Evolutionary conservation across 495 filamentous ascomycete genomes (phyloP).

Genomic region (Aspergillus mulundensis): DNA sequence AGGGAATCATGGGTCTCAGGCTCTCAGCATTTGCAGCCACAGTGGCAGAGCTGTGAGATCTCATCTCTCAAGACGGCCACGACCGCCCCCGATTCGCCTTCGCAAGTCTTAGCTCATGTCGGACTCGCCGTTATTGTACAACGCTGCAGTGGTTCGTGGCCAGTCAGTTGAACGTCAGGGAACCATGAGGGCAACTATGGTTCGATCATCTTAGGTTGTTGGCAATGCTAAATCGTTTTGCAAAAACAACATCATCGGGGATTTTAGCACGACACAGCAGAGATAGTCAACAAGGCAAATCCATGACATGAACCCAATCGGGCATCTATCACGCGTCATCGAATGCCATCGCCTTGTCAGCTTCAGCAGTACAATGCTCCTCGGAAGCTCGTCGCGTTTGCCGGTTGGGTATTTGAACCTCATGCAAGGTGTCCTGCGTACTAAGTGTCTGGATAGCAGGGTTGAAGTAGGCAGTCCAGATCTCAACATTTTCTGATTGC

Average conservation of each 20-base stretch:
- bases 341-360: not conserved
- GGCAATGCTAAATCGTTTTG: not conserved
- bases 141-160: not conserved
- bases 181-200: not conserved
- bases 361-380: too few species aligned
- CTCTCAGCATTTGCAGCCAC: not conserved
- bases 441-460: not conserved
- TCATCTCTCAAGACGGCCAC: not conserved
- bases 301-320: slow-evolving; percentile 35
- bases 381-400: too few species aligned
- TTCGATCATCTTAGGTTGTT: not conserved
- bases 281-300: slow-evolving; percentile 34
- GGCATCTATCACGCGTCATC: not conserved
- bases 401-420: too few species aligned
- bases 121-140: slow-evolving; percentile 6
- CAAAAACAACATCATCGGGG: slow-evolving; percentile 44
- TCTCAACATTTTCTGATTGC: not conserved
- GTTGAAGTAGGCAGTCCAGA: not conserved
- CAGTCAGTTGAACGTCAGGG: not conserved
- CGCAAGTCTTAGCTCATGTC: not conserved
- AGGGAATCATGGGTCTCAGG: slow-evolving; percentile 3
- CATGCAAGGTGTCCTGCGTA: not conserved
- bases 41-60: not conserved
- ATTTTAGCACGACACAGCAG: slow-evolving; percentile 46
- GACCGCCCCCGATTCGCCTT: not conserved